phyloP scores from a whole-genome alignment of 306 rosid species.

The Potentilla sterilis region DNA sequence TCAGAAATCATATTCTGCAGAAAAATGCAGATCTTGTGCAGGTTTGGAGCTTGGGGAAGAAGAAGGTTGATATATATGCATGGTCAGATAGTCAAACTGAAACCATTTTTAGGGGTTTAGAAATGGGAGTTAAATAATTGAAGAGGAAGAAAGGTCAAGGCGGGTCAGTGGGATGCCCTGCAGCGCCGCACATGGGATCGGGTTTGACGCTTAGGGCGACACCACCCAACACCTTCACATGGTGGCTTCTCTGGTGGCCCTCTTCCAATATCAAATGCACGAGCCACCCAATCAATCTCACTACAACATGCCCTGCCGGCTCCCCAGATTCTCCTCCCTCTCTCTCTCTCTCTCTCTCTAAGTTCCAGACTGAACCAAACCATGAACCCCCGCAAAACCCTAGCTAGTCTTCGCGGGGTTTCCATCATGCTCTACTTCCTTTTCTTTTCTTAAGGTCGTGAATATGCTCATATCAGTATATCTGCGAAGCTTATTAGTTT shows the following conservation, averaged over 20 bases:
- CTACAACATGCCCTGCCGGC: slow-evolving; percentile 54
- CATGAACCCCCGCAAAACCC: neutral
- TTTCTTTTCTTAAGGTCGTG: neutral
- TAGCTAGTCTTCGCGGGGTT: neutral
- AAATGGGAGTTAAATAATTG: neutral
- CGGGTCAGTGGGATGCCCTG: slow-evolving; percentile 68
- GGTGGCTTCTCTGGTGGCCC: slow-evolving; percentile 48
- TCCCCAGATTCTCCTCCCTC: slow-evolving; percentile 26
- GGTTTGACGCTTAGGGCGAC: slow-evolving; percentile 65
- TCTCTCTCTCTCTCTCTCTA: neutral
- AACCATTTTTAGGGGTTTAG: neutral
- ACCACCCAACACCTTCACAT: slow-evolving; percentile 70
- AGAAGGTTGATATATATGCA: neutral
- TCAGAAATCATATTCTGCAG: neutral
- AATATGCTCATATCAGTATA: neutral
- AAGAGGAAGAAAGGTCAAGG: neutral
- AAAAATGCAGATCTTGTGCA: neutral
- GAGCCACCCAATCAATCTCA: slow-evolving; percentile 44
- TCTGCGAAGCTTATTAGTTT: neutral
- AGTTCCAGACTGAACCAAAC: neutral
- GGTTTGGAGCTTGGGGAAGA: neutral
- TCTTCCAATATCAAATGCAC: slow-evolving; percentile 7
- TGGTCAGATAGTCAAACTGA: neutral
- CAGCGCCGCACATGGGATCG: slow-evolving; percentile 89
- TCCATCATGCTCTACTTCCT: neutral